phyloP scores from a whole-genome alignment of 306 rosid genomes.

The Pachyrhizus erosus region DNA sequence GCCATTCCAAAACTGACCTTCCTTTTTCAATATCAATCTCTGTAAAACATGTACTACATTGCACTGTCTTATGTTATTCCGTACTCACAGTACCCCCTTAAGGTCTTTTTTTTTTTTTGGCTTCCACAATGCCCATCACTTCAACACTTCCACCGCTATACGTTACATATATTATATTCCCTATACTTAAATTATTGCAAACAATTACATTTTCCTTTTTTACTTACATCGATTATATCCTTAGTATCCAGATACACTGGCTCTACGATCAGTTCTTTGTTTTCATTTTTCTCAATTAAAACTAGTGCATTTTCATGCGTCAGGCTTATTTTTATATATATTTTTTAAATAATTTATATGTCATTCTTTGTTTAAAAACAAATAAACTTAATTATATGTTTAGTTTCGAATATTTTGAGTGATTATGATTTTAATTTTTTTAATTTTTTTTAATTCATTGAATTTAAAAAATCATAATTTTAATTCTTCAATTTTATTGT shows the following conservation, averaged over 20 bases:
- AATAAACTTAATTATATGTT: too few relatives aligned
- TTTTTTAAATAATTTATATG: too few relatives aligned
- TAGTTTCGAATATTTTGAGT: too few relatives aligned
- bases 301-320: too few relatives aligned
- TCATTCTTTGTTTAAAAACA: too few relatives aligned
- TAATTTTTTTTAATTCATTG: too few relatives aligned
- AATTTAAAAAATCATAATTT: too few relatives aligned
- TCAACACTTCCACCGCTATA: not conserved
- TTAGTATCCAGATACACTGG: not conserved
- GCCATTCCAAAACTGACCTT: slow-evolving; percentile 38
- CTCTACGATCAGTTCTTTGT: not conserved
- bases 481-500: too few relatives aligned
- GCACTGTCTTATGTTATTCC: slow-evolving; percentile 32
- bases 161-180: not conserved
- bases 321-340: too few relatives aligned
- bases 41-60: not conserved
- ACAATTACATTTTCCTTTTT: not conserved
- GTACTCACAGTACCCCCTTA: slow-evolving; percentile 44
- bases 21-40: not conserved
- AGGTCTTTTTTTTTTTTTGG: slow-evolving; percentile 30
- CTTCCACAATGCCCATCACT: not conserved
- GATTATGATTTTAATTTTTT: too few relatives aligned
- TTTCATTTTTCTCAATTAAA: too few relatives aligned
- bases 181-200: not conserved
- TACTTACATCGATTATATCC: not conserved